Conservation (phyloP, 805 yeast species). For the Saturnispora serradocipensis region DNA sequence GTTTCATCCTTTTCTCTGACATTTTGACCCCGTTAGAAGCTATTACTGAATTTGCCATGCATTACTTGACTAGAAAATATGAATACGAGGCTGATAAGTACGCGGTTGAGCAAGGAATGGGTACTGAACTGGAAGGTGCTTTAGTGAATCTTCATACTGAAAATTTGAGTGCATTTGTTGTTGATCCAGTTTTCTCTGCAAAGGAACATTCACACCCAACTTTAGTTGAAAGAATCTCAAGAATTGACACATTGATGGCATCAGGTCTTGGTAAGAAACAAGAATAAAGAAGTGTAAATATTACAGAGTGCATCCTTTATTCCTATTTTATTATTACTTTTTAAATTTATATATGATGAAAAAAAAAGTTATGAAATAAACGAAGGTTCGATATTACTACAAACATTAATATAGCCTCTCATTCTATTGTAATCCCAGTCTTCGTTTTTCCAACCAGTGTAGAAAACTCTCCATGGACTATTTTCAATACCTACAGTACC, state of each 20-base stretch:
- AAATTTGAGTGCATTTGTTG: conserved; percentile 78
- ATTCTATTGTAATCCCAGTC: conserved; percentile 28
- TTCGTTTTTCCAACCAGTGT: conserved; percentile 28
- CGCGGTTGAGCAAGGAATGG: conserved; percentile 68
- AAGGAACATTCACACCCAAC: conserved; percentile 91
- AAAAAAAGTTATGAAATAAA: conserved; percentile 13
- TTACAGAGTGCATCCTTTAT: neutral
- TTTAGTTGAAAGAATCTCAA: conserved; percentile 76
- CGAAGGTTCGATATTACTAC: conserved; percentile 52
- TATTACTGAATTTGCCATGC: conserved; percentile 53
- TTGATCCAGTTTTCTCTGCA: conserved; percentile 82
- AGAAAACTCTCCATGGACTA: conserved; percentile 33
- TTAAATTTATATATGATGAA: neutral
- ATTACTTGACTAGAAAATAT: conserved; percentile 68
- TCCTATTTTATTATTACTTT: neutral
- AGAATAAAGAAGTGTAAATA: neutral
- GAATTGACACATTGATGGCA: conserved; percentile 40
- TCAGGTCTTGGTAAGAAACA: conserved; percentile 1
- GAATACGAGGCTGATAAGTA: conserved; percentile 92
- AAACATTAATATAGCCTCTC: conserved; percentile 41
- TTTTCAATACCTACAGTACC: conserved; percentile 50
- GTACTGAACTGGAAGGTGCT: conserved; percentile 57
- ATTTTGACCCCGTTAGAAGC: conserved; percentile 72
- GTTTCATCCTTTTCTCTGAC: conserved; percentile 72
- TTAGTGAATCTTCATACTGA: conserved; percentile 69